Percentiles rank a stretch among this genome's conserved stretches.
phyloP scores from a whole-genome alignment of 1,284 basidiomycete species.

The Papiliotrema nemorosa region DNA sequence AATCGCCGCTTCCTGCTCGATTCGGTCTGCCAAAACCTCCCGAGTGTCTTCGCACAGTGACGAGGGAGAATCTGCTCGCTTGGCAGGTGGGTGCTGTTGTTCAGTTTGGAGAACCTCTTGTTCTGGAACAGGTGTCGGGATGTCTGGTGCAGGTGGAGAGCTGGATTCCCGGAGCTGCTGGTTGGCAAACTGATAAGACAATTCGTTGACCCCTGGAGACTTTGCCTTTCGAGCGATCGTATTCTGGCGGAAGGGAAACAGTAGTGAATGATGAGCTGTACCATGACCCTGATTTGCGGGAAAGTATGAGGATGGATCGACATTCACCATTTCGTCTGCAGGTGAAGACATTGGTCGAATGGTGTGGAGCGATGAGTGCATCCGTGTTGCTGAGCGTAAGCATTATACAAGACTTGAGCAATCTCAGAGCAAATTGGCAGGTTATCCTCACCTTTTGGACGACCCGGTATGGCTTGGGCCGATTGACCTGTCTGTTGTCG shows the following conservation, averaged over 20 bases:
- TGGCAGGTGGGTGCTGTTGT: too few relatives aligned
- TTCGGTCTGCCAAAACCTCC: constrained; percentile 32
- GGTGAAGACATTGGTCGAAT: constrained; percentile 33
- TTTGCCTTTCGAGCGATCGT: constrained; percentile 36
- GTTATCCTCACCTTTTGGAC: not conserved
- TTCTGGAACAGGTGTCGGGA: not conserved
- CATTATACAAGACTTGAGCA: not conserved
- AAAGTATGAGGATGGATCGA: constrained; percentile 4
- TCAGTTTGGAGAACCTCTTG: not conserved
- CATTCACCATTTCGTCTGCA: constrained; percentile 2
- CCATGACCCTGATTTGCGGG: not conserved
- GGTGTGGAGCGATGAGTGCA: constrained; percentile 42
- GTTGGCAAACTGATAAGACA: constrained; percentile 32
- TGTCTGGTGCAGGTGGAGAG: not conserved
- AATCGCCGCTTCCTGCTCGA: constrained; percentile 43
- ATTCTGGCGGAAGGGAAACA: constrained; percentile 44
- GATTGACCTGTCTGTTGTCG: not conserved
- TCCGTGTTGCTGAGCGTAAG: constrained; percentile 18
- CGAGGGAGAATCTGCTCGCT: constrained; percentile 2
- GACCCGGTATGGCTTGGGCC: not conserved
- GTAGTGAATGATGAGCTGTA: constrained; percentile 8
- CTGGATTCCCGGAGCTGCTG: not conserved
- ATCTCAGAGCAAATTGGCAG: too few relatives aligned
- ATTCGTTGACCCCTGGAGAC: constrained; percentile 26
- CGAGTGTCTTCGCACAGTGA: constrained; percentile 8